Evolutionary conservation across 2,329 filamentous ascomycete species (phyloP).

Genomic region (Trichoderma simmonsii): DNA sequence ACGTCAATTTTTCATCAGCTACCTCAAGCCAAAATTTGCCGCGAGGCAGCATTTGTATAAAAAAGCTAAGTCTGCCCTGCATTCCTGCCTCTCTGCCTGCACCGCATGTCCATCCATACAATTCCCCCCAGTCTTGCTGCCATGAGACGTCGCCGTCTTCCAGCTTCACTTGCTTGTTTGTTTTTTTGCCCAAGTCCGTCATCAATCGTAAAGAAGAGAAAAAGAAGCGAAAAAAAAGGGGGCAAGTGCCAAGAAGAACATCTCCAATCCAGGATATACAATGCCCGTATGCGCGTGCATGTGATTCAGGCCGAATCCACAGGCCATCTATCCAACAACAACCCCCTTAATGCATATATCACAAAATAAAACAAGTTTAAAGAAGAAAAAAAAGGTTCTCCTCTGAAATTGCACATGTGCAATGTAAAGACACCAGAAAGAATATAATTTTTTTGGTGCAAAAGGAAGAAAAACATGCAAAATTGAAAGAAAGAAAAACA

Average conservation of each 20-base stretch:
- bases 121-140: background rate
- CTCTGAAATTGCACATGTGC: background rate
- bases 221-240: background rate
- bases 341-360: background rate
- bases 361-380: background rate
- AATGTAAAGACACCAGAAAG: background rate
- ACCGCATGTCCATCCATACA: background rate
- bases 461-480: background rate
- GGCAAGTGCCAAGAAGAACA: background rate
- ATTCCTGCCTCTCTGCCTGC: background rate
- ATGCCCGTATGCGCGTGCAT: background rate
- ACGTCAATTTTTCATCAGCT: background rate
- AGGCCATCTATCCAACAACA: slow-evolving; percentile 1
- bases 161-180: background rate
- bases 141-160: slow-evolving; percentile 13
- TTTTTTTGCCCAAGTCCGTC: slow-evolving; percentile 6
- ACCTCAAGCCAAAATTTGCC: slow-evolving; percentile 37
- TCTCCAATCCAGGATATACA: slow-evolving; percentile 9
- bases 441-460: background rate
- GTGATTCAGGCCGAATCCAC: background rate
- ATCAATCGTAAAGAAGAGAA: slow-evolving; percentile 20
- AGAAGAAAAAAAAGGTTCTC: background rate
- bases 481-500: background rate
- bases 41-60: slow-evolving; percentile 49
- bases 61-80: slow-evolving; percentile 19